A percentile compares a stretch with the other conserved stretches of the same genome.
Conservation (phyloP, 1,284 basidiomycete species). For the Leccinum ponderosum region DNA sequence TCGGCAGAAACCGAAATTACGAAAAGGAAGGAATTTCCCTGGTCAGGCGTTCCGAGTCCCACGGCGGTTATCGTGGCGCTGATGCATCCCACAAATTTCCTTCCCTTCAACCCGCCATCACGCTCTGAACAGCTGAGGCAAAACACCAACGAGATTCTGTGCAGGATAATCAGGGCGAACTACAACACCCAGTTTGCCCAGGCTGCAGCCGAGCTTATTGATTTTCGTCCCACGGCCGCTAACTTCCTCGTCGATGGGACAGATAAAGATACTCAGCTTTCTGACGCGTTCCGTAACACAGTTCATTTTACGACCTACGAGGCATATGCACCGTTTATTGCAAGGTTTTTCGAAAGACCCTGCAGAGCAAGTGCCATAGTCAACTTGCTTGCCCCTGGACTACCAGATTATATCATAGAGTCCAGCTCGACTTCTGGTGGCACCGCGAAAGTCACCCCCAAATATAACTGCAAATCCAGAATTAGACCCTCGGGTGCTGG, state of each 20-base stretch:
- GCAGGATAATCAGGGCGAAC: constrained; percentile 4
- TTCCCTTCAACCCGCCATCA: neutral
- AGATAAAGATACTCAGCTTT: neutral
- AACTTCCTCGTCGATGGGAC: neutral
- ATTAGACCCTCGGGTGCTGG: neutral
- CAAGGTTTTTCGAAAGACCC: neutral
- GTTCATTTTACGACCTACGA: neutral
- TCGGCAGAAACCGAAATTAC: too few relatives aligned
- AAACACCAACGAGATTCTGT: neutral
- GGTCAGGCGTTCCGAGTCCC: too few relatives aligned
- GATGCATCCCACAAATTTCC: constrained; percentile 6
- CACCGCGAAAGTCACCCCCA: neutral
- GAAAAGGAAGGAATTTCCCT: too few relatives aligned
- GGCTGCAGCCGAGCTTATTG: neutral
- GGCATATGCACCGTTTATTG: neutral
- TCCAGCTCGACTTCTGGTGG: neutral
- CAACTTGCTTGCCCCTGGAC: neutral
- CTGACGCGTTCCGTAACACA: neutral
- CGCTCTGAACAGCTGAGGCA: neutral
- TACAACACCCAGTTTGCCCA: constrained; percentile 3
- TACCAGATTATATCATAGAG: neutral
- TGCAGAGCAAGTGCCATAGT: neutral
- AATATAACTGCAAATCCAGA: neutral
- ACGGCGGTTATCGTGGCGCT: too few relatives aligned
- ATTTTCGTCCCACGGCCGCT: neutral